Percentiles rank a stretch among this genome's conserved stretches.
Evolutionary conservation across 345 rosid species (phyloP).

Genomic region (Camelina laxa): DNA sequence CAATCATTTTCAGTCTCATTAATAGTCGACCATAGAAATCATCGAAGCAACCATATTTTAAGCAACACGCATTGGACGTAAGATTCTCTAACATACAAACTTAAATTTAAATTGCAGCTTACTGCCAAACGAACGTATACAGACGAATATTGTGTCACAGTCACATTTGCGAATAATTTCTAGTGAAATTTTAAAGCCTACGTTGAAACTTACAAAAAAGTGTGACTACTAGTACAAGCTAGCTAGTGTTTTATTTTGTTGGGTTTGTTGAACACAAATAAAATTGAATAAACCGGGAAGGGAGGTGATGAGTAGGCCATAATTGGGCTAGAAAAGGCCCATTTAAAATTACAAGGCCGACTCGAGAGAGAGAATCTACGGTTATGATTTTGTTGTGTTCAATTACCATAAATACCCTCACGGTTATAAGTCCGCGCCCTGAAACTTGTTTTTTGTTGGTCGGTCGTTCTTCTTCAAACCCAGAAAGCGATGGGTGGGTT

Average conservation of each 20-base stretch:
- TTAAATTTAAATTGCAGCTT: background rate
- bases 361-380: background rate
- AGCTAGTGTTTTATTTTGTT: background rate
- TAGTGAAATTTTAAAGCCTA: background rate
- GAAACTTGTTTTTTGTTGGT: background rate
- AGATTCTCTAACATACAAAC: no score
- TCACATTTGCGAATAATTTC: background rate
- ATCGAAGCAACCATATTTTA: conserved; percentile 8
- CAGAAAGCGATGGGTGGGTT: conserved; percentile 49
- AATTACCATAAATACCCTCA: conserved; percentile 49
- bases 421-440: conserved; percentile 40
- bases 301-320: no score
- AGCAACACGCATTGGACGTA: conserved; percentile 8
- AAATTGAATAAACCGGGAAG: background rate
- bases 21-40: background rate
- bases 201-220: background rate
- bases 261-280: background rate
- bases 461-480: conserved; percentile 2
- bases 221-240: background rate
- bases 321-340: conserved; percentile 16
- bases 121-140: background rate
- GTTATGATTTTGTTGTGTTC: no score
- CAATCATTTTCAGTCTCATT: conserved; percentile 23
- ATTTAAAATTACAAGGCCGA: conserved; percentile 7
- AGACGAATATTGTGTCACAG: conserved; percentile 12